phyloP scores from a whole-genome alignment of 495 filamentous ascomycete species.

The Hyaloscypha variabilis region DNA sequence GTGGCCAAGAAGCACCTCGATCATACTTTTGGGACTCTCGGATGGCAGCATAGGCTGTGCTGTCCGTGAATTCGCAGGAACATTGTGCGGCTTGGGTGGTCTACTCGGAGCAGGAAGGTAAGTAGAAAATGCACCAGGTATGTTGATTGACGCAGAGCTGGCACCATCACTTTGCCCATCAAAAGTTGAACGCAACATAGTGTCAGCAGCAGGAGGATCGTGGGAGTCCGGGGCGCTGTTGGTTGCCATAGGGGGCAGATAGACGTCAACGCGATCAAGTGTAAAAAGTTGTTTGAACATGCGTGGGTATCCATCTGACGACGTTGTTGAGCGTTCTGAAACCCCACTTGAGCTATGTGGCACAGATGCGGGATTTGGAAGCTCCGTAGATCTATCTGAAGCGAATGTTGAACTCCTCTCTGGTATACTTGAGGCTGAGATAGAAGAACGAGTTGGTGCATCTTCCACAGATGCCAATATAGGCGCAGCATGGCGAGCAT shows the following conservation, averaged over 20 bases:
- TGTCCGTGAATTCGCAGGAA: not conserved
- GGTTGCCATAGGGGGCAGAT: constrained; percentile 29
- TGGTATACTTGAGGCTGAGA: not conserved
- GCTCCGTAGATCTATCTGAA: not conserved
- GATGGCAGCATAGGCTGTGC: constrained; percentile 6
- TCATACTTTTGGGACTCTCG: constrained; percentile 35
- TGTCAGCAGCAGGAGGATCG: constrained; percentile 4
- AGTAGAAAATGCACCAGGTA: constrained; percentile 60
- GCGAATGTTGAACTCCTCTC: not conserved
- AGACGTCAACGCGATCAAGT: constrained; percentile 36
- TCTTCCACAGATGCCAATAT: not conserved
- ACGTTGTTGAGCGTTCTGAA: constrained; percentile 30
- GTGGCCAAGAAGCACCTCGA: constrained; percentile 60
- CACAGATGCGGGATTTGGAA: constrained; percentile 23
- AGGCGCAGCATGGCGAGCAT: constrained; percentile 19
- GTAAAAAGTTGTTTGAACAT: constrained; percentile 38
- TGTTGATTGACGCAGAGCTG: constrained; percentile 44
- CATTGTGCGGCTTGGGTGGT: not conserved
- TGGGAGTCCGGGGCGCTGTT: not conserved
- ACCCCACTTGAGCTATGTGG: constrained; percentile 25
- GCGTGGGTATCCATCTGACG: constrained; percentile 26
- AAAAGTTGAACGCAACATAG: constrained; percentile 28
- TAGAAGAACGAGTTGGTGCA: not conserved
- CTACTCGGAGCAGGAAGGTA: constrained; percentile 21
- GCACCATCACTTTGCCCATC: constrained; percentile 28